Evolutionary conservation across 73 alveolate genomes (phyloP).

Genomic region (Effrenium voratum): DNA sequence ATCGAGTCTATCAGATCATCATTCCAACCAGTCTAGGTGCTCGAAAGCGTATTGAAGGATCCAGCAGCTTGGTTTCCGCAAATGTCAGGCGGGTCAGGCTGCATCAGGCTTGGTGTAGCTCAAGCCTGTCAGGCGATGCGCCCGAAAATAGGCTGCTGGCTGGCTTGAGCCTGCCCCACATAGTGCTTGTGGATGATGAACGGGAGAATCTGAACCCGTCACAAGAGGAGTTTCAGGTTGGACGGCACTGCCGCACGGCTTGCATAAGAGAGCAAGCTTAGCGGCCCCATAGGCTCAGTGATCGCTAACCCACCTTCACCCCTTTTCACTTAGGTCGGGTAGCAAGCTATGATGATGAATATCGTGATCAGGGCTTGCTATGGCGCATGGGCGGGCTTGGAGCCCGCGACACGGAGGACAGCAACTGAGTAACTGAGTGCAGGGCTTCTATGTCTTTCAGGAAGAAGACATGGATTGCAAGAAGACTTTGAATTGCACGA

Average conservation of each 20-base stretch:
- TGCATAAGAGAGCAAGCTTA: not conserved
- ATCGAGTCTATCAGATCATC: not conserved
- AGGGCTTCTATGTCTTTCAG: not conserved
- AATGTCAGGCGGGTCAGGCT: constrained; percentile 24
- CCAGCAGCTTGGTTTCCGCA: constrained; percentile 89
- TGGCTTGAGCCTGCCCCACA: constrained; percentile 45
- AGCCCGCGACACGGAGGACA: constrained; percentile 43
- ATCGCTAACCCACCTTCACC: not conserved
- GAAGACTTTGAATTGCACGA: not conserved
- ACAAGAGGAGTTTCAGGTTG: constrained; percentile 38
- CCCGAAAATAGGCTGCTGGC: constrained; percentile 32
- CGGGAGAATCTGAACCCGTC: not conserved
- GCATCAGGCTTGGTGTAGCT: not conserved
- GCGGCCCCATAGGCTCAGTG: not conserved
- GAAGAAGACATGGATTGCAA: not conserved
- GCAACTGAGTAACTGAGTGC: not conserved
- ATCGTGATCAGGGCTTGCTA: constrained; percentile 93
- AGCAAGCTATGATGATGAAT: constrained; percentile 89
- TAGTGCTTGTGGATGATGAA: constrained; percentile 78
- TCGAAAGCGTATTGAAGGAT: constrained; percentile 42
- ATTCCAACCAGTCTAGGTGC: not conserved
- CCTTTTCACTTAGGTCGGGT: constrained; percentile 42
- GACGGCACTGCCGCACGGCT: constrained; percentile 57
- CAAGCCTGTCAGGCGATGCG: not conserved
- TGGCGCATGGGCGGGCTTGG: constrained; percentile 93